A percentile compares a stretch with the other conserved stretches of the same genome.
Conservation (phyloP, 352 stramenopile genomes). For the Pilasporangium apinafurcum region DNA sequence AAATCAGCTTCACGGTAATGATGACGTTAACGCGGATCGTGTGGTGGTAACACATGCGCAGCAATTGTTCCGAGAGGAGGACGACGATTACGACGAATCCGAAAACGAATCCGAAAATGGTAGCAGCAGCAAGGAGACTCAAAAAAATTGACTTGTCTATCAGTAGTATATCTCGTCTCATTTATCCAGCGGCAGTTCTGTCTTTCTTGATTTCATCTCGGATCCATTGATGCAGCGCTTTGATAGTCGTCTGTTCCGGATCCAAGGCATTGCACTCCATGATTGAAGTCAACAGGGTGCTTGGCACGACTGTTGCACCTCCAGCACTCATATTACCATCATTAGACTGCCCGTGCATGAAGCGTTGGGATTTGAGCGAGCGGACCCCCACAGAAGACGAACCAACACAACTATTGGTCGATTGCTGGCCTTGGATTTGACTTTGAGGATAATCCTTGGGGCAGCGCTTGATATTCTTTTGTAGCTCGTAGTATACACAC, state of each 20-base stretch:
- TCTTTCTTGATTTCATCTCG: slow-evolving; percentile 43
- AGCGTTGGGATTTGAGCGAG: neutral
- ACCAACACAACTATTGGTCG: too few relatives aligned
- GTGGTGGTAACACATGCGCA: too few relatives aligned
- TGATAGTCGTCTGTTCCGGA: slow-evolving; percentile 32
- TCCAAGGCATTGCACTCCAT: slow-evolving; percentile 42
- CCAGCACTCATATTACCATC: slow-evolving; percentile 14
- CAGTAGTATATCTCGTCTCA: too few relatives aligned
- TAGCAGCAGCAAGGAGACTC: neutral
- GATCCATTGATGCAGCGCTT: slow-evolving; percentile 24
- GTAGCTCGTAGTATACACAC: slow-evolving; percentile 41
- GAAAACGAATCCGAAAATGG: slow-evolving; percentile 10
- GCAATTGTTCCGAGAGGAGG: slow-evolving; percentile 5
- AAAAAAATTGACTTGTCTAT: neutral
- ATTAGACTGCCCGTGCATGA: slow-evolving; percentile 5
- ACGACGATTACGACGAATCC: slow-evolving; percentile 25
- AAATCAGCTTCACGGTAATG: too few relatives aligned
- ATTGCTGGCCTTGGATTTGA: neutral
- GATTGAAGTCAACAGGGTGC: slow-evolving; percentile 31
- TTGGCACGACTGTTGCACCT: too few relatives aligned
- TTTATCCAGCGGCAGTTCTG: too few relatives aligned
- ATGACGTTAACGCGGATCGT: too few relatives aligned
- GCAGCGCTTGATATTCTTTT: slow-evolving; percentile 30
- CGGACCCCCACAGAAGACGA: too few relatives aligned
- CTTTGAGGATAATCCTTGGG: slow-evolving; percentile 7